These are phyloP conservation scores for Sphaerosporella brunnea DNA, from an alignment of 495 filamentous ascomycete species.

Conservation along the genomic window DNA sequence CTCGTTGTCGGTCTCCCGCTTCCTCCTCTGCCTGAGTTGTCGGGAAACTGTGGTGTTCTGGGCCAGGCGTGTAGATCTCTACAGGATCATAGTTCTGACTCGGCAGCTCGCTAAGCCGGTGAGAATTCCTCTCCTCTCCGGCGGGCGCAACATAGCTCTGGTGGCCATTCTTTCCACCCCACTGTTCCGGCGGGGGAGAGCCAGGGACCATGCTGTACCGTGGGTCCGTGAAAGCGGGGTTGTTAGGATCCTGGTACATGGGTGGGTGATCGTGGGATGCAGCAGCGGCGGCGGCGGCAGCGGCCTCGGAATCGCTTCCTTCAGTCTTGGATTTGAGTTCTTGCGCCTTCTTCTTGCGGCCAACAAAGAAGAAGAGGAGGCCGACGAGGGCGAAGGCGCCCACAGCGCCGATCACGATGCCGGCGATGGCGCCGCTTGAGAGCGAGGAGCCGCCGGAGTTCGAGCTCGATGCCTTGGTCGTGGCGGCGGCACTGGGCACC, in stretches of 20 bases:
- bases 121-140: slow-evolving; percentile 6
- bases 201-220: slow-evolving; percentile 8
- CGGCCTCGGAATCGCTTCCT: slow-evolving; percentile 10
- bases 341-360: slow-evolving; percentile 18
- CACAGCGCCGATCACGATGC: slow-evolving; percentile 31
- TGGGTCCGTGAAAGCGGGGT: too few species aligned
- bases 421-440: slow-evolving; percentile 31
- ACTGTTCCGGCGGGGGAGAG: not conserved
- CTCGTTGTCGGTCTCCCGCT: slow-evolving; percentile 6
- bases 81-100: slow-evolving; percentile 16
- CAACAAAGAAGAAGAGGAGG: slow-evolving; percentile 29
- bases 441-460: slow-evolving; percentile 10
- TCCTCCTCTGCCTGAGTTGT: not conserved
- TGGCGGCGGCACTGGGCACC: not conserved
- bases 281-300: slow-evolving; percentile 4
- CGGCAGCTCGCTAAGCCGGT: slow-evolving; percentile 19
- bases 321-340: slow-evolving; percentile 15
- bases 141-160: not conserved
- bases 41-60: slow-evolving; percentile 12
- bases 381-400: slow-evolving; percentile 27
- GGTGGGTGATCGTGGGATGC: slow-evolving; percentile 10
- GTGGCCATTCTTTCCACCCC: slow-evolving; percentile 1
- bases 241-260: slow-evolving; percentile 12
- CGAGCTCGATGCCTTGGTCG: not conserved
- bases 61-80: slow-evolving; percentile 23